Evolutionary conservation across 371 early-diverging fungal genomes (phyloP).

Genomic region (Rhizopus stolonifer): DNA sequence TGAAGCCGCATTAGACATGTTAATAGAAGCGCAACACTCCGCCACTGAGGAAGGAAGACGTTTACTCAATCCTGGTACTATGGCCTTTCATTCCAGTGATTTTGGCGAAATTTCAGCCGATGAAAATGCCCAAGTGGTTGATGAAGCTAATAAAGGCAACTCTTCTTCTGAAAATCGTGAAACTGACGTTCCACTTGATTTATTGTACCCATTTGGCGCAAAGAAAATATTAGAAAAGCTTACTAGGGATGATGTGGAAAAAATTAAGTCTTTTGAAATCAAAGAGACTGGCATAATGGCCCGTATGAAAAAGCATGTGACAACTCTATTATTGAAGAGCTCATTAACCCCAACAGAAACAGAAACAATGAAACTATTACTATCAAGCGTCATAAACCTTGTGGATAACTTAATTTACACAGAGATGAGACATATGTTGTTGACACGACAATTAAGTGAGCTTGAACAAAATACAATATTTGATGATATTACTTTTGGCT

Average conservation of each 20-base stretch:
- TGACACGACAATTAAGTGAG: conserved; percentile 7
- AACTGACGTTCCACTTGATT: conserved; percentile 13
- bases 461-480: conserved; percentile 7
- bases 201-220: conserved; percentile 8
- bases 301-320: conserved; percentile 6
- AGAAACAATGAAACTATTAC: conserved; percentile 8
- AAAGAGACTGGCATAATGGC: conserved; percentile 4
- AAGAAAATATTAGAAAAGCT: conserved; percentile 5
- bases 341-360: conserved; percentile 7
- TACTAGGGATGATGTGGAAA: conserved; percentile 1
- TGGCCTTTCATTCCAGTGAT: conserved; percentile 7
- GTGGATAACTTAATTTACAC: conserved; percentile 5
- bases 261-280: conserved; percentile 3
- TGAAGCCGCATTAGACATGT: conserved; percentile 9
- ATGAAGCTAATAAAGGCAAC: conserved; percentile 6
- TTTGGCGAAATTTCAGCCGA: conserved; percentile 8
- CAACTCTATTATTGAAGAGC: conserved; percentile 3
- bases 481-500: background rate
- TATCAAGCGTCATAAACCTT: conserved; percentile 13
- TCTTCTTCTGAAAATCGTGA: conserved; percentile 10
- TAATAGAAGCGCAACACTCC: conserved; percentile 7
- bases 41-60: conserved; percentile 5
- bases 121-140: conserved; percentile 7
- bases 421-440: conserved; percentile 4
- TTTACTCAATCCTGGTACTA: conserved; percentile 10